Conservation (phyloP, 2,329 filamentous ascomycete genomes). For the Fusarium sp. region DNA sequence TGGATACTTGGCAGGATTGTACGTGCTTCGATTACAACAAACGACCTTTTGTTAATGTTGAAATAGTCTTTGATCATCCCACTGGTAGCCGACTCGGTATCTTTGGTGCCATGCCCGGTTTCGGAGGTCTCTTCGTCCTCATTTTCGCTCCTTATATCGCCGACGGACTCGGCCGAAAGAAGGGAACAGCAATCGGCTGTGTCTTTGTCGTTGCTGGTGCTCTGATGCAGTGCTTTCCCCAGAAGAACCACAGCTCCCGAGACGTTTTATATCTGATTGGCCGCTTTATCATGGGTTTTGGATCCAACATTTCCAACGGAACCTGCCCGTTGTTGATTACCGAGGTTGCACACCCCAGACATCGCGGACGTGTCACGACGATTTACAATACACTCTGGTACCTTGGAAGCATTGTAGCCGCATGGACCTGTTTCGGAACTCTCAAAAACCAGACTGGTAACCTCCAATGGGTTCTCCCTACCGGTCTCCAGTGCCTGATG, state of each 20-base stretch:
- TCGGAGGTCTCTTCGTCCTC: conserved; percentile 42
- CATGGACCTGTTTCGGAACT: conserved; percentile 39
- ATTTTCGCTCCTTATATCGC: conserved; percentile 42
- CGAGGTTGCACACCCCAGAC: conserved; percentile 37
- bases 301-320: conserved; percentile 41
- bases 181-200: conserved; percentile 37
- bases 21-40: background rate
- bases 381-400: conserved; percentile 44
- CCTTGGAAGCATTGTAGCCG: conserved; percentile 38
- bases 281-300: conserved; percentile 41
- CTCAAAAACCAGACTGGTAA: conserved; percentile 26
- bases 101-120: conserved; percentile 41
- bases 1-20: conserved; percentile 39
- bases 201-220: conserved; percentile 35
- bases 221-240: conserved; percentile 40
- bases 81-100: conserved; percentile 41
- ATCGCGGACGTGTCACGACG: conserved; percentile 39
- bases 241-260: conserved; percentile 9
- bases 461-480: conserved; percentile 39
- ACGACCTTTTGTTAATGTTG: background rate
- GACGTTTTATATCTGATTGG: conserved; percentile 38
- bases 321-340: conserved; percentile 42
- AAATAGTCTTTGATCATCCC: conserved; percentile 36
- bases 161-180: conserved; percentile 40
- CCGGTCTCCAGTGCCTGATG: conserved; percentile 38